Evolutionary conservation across 1,139 yeast genomes (phyloP), one percentile per base, ranked within the genome.

Genomic region (Suhomyces bokatorum): DNA sequence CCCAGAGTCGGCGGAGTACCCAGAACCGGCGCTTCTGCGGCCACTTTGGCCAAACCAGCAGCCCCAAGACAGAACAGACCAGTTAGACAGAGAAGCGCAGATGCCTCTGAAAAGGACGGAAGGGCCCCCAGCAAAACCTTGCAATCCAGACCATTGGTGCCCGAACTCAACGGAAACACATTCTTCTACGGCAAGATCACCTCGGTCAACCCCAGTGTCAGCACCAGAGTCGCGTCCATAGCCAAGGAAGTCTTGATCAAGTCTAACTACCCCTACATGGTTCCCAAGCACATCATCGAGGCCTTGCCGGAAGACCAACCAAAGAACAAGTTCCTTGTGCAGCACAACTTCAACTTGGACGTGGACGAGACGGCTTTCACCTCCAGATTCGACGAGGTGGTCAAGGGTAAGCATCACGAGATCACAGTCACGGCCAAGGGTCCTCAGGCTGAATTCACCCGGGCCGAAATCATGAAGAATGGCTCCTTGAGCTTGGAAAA

Each of bases 181-280:
- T 71, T 73, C 52, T 63, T 71, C 44, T 64, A 73, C 52, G 77
- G 77, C 8, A 71, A 73, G 55, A 56, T 67, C 9, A 58, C 75
- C 40, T 59, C 62, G 37, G 56, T 69, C 45, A 66, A 62, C 48
- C 54, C 67, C 6, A 55, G 64, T 38, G 55, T 66, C 14, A 55
- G 64, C 24, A 60, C 74, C n/a, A 63, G 78, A 54, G 64, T 73
- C 4, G 74, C 78, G 1, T 66, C 75, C 36, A 66, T 74, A 39
- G 60, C 76, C 43, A 74, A 74, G 54, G 67, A 69, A 39, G 59
- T 66, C 27, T 66, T 74, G 50, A 51, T 68, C 42, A 61, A 63
- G 41, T 72, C 78, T 26, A 70, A 71, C 40, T 74, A 73, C 55
- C 79, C 79, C 11, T 74, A 62, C 59, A 56, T 60, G 50, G 60